These are phyloP conservation scores for Elsinoe perseae DNA, from an alignment of 2,329 filamentous ascomycete genomes.

Conservation along the genomic window DNA sequence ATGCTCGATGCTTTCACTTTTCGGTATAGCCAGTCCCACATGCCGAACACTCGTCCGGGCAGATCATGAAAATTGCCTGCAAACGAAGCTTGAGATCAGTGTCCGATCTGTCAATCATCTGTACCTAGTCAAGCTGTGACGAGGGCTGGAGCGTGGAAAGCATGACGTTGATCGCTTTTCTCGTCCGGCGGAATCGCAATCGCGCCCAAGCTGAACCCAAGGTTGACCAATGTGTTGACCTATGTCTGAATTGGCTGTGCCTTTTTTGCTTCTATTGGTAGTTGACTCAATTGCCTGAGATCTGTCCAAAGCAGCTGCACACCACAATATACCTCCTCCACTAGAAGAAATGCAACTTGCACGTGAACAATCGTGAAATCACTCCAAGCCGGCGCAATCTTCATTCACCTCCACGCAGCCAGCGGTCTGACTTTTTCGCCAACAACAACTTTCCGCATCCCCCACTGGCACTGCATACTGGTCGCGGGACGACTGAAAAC, in stretches of 20 bases:
- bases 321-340: background rate
- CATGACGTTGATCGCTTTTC: conserved; percentile 6
- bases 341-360: too few relatives aligned
- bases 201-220: background rate
- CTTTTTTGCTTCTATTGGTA: background rate
- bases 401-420: background rate
- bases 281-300: background rate
- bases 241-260: background rate
- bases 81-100: conserved; percentile 4
- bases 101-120: conserved; percentile 2
- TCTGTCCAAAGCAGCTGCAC: background rate
- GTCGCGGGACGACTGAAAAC: background rate
- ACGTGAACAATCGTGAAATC: background rate
- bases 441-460: background rate
- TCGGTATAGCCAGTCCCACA: conserved; percentile 2
- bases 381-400: conserved; percentile 6
- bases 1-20: background rate
- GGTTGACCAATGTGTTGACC: too few relatives aligned
- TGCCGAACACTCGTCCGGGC: conserved; percentile 4
- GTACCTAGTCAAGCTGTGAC: background rate
- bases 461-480: background rate
- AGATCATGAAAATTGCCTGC: conserved; percentile 11
- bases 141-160: background rate
- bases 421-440: conserved; percentile 2
- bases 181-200: background rate